Base-by-base conservation (phyloP, 768 basidiomycete genomes). In the Xerocomellus intermedius region DNA sequence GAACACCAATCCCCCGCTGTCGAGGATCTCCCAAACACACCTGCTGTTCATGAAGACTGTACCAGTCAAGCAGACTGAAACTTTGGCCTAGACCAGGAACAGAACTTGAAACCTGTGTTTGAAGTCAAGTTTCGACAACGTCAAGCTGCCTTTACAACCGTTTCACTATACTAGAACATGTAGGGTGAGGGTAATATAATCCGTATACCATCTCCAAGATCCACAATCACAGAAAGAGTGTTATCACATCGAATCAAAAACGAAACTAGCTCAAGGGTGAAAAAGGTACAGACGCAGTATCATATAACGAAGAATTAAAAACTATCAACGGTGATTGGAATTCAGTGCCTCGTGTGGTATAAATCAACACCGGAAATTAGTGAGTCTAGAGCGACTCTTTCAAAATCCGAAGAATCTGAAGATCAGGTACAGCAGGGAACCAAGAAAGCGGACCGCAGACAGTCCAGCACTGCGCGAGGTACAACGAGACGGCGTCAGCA, bases 391-490 rank as follows among this genome's bases (percentile, higher is more conserved):
- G 26, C 14, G 47, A 36, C 53, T 32, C 14, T 48, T 26, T 77
- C 74, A 87, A 56, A 75, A 72, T 37, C 89, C 88, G 61, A 87
- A 77, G 44, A 91, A 74, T 61, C 87, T 82, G 69, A 94, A 80
- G 52, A 94, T 63, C 52, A 95, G 81, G 71, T 94, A 95, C 42
- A 92, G 62, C 48, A 85, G 66, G 16, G 91, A 92, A 21, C 92
- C 91, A 35, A 80, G 56, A 75, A 95, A 94, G 37, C 94, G 85
- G 63, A 94, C 72, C 35, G 85, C 86, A 43, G 89, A 90, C 52
- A 96, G 75, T 45, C 83, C 88, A 67, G 92, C 89, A 57, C 87
- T 90, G 63, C 24, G 37, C 8, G 38, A 56, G 30, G 42, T 38
- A 26, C 10, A 36, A 32, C 14, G 35, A 46, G 26, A 5, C 37